These are phyloP conservation scores for Auriscalpium microsporum DNA, from an alignment of 768 basidiomycete species.

Conservation along the genomic window DNA sequence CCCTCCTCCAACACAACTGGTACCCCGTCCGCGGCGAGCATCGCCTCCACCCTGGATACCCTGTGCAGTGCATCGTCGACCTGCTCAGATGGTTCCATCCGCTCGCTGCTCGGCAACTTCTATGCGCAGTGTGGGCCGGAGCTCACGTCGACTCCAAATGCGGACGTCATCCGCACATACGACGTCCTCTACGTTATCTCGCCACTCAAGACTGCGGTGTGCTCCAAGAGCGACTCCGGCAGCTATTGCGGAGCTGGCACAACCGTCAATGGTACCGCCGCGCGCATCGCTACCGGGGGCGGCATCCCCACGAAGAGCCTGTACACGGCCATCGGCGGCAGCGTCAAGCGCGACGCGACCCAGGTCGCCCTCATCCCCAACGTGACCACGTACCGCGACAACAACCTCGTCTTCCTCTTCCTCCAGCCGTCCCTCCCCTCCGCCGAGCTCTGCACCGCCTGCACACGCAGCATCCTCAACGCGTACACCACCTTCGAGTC, in stretches of 20 bases:
- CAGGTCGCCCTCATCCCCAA: conserved; percentile 39
- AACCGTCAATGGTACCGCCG: conserved; percentile 22
- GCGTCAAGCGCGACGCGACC: conserved; percentile 19
- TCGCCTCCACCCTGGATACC: conserved; percentile 42
- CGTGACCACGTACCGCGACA: conserved; percentile 39
- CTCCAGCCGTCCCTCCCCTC: conserved; percentile 42
- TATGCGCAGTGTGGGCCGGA: conserved; percentile 64
- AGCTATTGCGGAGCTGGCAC: conserved; percentile 60
- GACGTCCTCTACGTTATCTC: conserved; percentile 68
- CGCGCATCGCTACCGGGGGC: conserved; percentile 11
- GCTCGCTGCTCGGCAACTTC: conserved; percentile 58
- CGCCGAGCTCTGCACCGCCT: conserved; percentile 65
- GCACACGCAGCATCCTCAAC: conserved; percentile 70
- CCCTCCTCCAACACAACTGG: conserved; percentile 32
- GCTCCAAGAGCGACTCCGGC: conserved; percentile 64
- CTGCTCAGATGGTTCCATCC: conserved; percentile 54
- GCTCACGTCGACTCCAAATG: conserved; percentile 43
- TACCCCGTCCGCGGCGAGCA: conserved; percentile 30
- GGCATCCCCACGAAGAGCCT: conserved; percentile 10
- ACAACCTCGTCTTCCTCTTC: conserved; percentile 79
- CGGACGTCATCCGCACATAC: conserved; percentile 55
- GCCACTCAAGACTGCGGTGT: conserved; percentile 62
- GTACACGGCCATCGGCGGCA: conserved; percentile 15
- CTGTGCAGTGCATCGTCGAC: conserved; percentile 43
- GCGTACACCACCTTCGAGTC: conserved; percentile 75